Conservation (phyloP, 148 eudicot genomes). For the Agrostemma githago region DNA sequence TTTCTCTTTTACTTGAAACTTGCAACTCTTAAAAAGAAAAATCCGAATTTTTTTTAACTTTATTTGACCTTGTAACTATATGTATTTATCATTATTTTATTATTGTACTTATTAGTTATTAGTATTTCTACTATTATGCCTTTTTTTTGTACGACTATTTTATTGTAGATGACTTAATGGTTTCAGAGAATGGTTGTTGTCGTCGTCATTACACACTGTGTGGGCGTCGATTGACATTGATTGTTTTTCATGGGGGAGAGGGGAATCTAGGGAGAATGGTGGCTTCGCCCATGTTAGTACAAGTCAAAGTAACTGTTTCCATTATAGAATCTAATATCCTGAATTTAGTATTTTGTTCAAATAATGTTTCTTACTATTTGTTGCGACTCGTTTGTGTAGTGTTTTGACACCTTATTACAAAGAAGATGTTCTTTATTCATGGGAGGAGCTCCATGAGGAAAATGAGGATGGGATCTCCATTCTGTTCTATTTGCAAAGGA, state of each 20-base stretch:
- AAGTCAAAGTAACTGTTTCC: neutral
- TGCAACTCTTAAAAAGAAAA: too few relatives aligned
- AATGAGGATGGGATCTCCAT: slow-evolving; percentile 95
- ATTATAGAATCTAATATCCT: neutral
- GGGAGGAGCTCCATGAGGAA: slow-evolving; percentile 70
- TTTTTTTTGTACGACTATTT: too few relatives aligned
- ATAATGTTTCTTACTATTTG: slow-evolving; percentile 15
- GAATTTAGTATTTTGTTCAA: neutral
- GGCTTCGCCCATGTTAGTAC: neutral
- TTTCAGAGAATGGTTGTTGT: too few relatives aligned
- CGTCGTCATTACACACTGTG: neutral
- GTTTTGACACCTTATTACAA: slow-evolving; percentile 93
- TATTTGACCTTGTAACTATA: too few relatives aligned
- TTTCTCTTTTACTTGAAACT: too few relatives aligned
- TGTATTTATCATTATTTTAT: too few relatives aligned
- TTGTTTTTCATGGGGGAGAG: neutral
- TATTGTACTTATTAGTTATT: too few relatives aligned
- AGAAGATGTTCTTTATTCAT: slow-evolving; percentile 95
- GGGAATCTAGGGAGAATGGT: neutral
- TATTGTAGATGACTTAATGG: too few relatives aligned
- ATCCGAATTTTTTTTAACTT: too few relatives aligned
- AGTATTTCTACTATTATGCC: too few relatives aligned
- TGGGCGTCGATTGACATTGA: neutral
- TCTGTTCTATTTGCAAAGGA: slow-evolving; percentile 87
- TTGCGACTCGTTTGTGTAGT: slow-evolving; percentile 35